These are phyloP conservation scores for Stentor roeselii DNA, from an alignment of 73 alveolate genomes.

Conservation along the genomic window DNA sequence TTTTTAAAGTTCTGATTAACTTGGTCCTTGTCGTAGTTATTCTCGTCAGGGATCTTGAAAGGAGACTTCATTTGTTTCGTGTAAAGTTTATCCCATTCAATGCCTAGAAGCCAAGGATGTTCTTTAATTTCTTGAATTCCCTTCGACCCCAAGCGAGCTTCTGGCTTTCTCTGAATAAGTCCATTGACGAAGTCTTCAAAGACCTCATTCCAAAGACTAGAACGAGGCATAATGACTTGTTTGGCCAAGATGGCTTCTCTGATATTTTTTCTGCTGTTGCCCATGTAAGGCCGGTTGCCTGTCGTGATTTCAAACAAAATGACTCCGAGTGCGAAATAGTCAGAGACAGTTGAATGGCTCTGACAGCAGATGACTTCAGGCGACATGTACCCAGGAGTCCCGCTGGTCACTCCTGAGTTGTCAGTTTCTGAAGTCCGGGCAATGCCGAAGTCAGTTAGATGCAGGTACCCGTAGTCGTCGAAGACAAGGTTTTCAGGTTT, in stretches of 20 bases:
- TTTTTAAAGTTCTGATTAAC: no score
- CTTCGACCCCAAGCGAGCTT: conserved; percentile 78
- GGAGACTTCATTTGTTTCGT: conserved; percentile 82
- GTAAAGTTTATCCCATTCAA: conserved; percentile 80
- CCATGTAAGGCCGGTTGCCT: neutral
- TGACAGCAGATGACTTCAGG: conserved; percentile 30
- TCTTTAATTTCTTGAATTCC: conserved; percentile 90
- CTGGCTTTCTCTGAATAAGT: conserved; percentile 56
- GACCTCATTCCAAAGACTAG: conserved; percentile 67
- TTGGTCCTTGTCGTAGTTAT: conserved; percentile 39
- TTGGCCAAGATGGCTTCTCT: conserved; percentile 50
- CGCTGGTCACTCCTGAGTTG: neutral
- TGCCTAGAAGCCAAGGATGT: conserved; percentile 94
- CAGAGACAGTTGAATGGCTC: conserved; percentile 18
- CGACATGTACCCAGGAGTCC: conserved; percentile 41
- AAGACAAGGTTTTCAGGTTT: conserved; percentile 77
- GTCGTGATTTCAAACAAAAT: neutral
- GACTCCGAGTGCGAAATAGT: conserved; percentile 35
- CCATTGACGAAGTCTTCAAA: conserved; percentile 71
- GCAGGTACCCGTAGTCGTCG: conserved; percentile 20
- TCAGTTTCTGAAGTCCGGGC: neutral
- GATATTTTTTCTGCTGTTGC: neutral
- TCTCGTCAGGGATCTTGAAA: conserved; percentile 63
- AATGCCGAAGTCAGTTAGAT: conserved; percentile 25
- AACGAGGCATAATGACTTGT: conserved; percentile 46